Evolutionary conservation across 2,329 filamentous ascomycete genomes (phyloP), one percentile per base, ranked within the genome.

Genomic region (Knoxdaviesia capensis): DNA sequence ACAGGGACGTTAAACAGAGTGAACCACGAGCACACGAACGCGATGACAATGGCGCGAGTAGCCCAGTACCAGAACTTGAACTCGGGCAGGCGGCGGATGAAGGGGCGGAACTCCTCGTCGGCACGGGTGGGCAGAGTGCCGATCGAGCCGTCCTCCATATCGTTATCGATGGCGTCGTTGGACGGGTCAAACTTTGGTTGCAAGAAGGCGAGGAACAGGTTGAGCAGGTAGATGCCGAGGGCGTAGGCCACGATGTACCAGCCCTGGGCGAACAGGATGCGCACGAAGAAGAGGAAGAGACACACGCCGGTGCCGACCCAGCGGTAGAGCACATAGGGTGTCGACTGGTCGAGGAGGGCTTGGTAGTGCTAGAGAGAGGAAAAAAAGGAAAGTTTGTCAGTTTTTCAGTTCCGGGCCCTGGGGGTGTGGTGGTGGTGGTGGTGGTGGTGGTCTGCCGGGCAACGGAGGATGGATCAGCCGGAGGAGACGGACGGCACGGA

Each of bases 21-120:
- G 59, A 92, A 93, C 82, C 85, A 96, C 52, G 77, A 85, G 74
- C 87, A 94, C 48, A 78, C 50, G 59, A 96, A 94, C 34, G 72
- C 77, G 54, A 96, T 83, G 49, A 68, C 57, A 52, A 96, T 73
- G 43, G 88, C 88, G 55, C 86, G 76, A 44, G 88, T 96, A 42
- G 88, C 86, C 54, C 83, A 81, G 65, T 94, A 85, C 90, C 90
- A 98, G 69, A 98, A 98, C 72, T 98, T 98, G 74, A 98, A 98
- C 64, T 98, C 90, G 43, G 90, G 90, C 29, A 98, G 75, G 46
- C 90, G 75, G 55, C 90, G 77, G 58, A 98, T 94, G 56, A 98
- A 98, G 4, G 90, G 90, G 48, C 86, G 77, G 69, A 98, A 98
- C 65, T 98, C 90, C 56, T 98, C 87, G 56, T 96, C 88, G 53